Evolutionary conservation across 306 rosid species (phyloP).

Genomic region (Alnus glutinosa): DNA sequence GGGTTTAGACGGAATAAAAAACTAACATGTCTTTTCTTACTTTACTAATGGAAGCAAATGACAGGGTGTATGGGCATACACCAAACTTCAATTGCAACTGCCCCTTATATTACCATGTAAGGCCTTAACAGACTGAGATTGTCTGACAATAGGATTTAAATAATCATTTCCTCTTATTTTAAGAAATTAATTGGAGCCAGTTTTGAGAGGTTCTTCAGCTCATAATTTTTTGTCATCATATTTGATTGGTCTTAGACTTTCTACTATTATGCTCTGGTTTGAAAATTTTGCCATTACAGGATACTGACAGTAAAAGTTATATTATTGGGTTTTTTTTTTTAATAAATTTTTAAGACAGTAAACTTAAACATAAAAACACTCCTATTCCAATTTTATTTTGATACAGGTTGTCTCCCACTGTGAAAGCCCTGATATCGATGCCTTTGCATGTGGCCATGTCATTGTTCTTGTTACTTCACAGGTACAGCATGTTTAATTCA

Average conservation of each 20-base stretch:
- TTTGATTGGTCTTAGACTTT: background rate
- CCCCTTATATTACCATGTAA: background rate
- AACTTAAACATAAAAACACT: background rate
- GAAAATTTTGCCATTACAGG: background rate
- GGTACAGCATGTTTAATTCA: conserved; percentile 50
- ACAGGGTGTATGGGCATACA: background rate
- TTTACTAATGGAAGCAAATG: conserved; percentile 1
- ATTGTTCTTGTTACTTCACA: conserved; percentile 76
- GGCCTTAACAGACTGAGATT: background rate
- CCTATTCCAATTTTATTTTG: conserved; percentile 11
- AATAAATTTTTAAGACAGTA: background rate
- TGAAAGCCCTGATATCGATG: conserved; percentile 46
- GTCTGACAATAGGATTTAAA: background rate
- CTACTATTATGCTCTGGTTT: background rate
- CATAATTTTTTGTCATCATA: background rate
- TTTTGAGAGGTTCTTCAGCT: conserved; percentile 7
- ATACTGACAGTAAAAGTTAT: background rate
- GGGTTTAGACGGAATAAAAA: background rate
- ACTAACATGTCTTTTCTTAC: background rate
- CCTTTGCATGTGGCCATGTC: conserved; percentile 72
- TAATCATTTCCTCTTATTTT: conserved; percentile 5
- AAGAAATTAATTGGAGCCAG: background rate
- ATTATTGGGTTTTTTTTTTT: background rate
- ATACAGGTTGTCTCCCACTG: conserved; percentile 64
- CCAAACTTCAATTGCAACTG: background rate